Percentiles rank a stretch among this genome's conserved stretches.
Conservation (phyloP, 2,329 filamentous ascomycete genomes). For the Fusarium sp. region DNA sequence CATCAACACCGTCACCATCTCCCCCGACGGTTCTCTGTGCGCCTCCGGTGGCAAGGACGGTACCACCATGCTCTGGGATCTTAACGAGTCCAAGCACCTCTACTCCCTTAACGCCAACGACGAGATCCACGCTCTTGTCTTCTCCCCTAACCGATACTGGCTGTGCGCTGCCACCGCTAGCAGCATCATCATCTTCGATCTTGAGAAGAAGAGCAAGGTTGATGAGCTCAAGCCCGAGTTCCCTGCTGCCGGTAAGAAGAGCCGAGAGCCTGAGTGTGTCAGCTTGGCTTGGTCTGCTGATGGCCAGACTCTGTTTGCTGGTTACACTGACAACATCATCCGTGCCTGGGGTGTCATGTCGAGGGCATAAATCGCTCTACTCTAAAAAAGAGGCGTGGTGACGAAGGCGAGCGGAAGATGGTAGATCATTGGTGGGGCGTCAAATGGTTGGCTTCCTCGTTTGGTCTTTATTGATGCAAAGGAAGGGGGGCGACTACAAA, state of each 20-base stretch:
- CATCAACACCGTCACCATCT: constrained; percentile 99
- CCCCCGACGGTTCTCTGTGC: constrained; percentile 98
- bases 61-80: constrained; percentile 99
- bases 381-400: constrained; percentile 48
- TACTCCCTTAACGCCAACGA: constrained; percentile 99
- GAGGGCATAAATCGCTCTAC: constrained; percentile 73
- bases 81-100: constrained; percentile 99
- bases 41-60: constrained; percentile 99
- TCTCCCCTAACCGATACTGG: constrained; percentile 99
- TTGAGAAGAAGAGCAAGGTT: constrained; percentile 99
- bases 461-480: constrained; percentile 60
- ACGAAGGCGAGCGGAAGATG: constrained; percentile 51
- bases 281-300: constrained; percentile 97
- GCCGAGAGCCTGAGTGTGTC: constrained; percentile 97
- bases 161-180: constrained; percentile 97
- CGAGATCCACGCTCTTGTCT: constrained; percentile 99
- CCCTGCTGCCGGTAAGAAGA: constrained; percentile 98
- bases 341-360: constrained; percentile 98
- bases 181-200: constrained; percentile 99
- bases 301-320: constrained; percentile 98
- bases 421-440: constrained; percentile 63
- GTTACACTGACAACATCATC: constrained; percentile 99
- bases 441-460: constrained; percentile 62
- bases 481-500: constrained; percentile 53
- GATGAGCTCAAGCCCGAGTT: constrained; percentile 99